Evolutionary conservation across 441 rosid genomes (phyloP).

Genomic region (Eutrema salsugineum): DNA sequence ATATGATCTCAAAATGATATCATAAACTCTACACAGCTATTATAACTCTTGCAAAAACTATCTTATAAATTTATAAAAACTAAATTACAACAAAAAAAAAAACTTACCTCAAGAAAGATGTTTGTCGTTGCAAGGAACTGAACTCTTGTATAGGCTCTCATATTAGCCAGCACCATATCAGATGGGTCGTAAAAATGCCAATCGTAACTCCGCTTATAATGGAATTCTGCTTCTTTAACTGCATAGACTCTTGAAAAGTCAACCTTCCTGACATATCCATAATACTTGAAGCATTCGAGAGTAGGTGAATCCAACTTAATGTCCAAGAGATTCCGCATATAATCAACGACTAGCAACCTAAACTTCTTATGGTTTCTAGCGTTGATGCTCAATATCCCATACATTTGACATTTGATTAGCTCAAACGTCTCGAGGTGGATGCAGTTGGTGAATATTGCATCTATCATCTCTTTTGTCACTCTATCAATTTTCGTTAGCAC

Average conservation of each 20-base stretch:
- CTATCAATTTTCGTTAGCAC: neutral
- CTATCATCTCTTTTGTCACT: neutral
- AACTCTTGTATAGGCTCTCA: neutral
- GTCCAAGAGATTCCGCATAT: neutral
- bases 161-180: neutral
- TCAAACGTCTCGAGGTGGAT: neutral
- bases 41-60: no score
- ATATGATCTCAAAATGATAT: neutral
- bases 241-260: neutral
- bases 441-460: neutral
- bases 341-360: neutral
- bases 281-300: neutral
- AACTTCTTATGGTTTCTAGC: neutral
- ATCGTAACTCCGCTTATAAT: neutral
- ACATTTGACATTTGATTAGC: neutral
- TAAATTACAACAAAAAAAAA: neutral
- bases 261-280: neutral
- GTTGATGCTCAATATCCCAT: neutral
- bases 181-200: neutral
- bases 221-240: neutral
- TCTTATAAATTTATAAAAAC: no score
- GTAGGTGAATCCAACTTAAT: neutral
- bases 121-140: neutral
- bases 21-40: no score
- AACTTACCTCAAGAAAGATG: slow-evolving; percentile 12